Evolutionary conservation across 1,139 yeast species (phyloP).

Genomic region (Nadsonia commutata): DNA sequence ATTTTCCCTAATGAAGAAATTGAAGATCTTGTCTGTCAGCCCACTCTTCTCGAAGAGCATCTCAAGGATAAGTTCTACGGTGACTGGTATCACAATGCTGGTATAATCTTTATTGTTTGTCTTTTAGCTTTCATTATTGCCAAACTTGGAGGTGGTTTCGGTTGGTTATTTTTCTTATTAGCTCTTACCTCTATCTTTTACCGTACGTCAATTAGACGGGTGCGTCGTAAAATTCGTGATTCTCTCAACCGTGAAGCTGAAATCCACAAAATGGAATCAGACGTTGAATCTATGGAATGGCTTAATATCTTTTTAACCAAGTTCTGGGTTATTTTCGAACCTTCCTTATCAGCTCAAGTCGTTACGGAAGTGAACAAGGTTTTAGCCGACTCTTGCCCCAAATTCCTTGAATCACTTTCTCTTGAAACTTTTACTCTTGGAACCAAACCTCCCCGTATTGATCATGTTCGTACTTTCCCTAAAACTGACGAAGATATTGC

Average conservation of each 20-base stretch:
- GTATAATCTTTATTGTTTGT: slow-evolving; percentile 47
- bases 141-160: slow-evolving; percentile 58
- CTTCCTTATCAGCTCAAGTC: slow-evolving; percentile 74
- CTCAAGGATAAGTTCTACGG: slow-evolving; percentile 67
- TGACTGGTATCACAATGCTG: slow-evolving; percentile 91
- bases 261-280: slow-evolving; percentile 65
- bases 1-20: slow-evolving; percentile 46
- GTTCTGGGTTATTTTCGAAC: slow-evolving; percentile 85
- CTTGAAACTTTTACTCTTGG: slow-evolving; percentile 83
- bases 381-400: slow-evolving; percentile 61
- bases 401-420: slow-evolving; percentile 69
- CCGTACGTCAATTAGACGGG: slow-evolving; percentile 69
- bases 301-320: slow-evolving; percentile 71
- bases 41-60: slow-evolving; percentile 57
- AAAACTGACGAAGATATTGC: slow-evolving; percentile 84
- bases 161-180: slow-evolving; percentile 64
- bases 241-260: slow-evolving; percentile 77
- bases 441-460: slow-evolving; percentile 88
- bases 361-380: slow-evolving; percentile 76
- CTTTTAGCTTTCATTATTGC: slow-evolving; percentile 69
- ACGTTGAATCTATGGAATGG: slow-evolving; percentile 93
- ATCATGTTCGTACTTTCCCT: slow-evolving; percentile 71
- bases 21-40: slow-evolving; percentile 48
- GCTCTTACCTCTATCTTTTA: slow-evolving; percentile 49
- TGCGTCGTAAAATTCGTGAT: slow-evolving; percentile 60